Base-by-base conservation (phyloP, 2,329 filamentous ascomycete species). In the Microdochium bolleyi region DNA sequence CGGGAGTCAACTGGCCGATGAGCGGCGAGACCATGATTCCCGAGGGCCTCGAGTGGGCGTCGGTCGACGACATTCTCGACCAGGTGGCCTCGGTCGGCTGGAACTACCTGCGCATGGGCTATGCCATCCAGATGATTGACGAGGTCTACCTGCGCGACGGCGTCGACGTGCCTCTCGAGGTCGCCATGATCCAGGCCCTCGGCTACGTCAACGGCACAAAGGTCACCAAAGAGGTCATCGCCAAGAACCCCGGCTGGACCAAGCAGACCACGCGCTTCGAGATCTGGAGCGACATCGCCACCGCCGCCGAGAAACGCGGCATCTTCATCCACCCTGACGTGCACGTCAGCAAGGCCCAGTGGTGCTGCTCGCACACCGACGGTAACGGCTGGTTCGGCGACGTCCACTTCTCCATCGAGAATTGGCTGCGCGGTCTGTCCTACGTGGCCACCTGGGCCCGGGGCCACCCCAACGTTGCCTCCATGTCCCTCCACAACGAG, bases 371-470 rank as follows among this genome's bases (percentile, higher is more conserved):
- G 25, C 70, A 70, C 52, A 66, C 63, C 0, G 77, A 80, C 57
- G 77, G 76, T 24, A 78, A 78, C 58, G 66, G 72, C 46, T 80
- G 78, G 77, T 80, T 80, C 61, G 75, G 76, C 46, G 79, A 83
- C 61, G 68, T 72, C 7, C 68, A 76, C 58, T 84, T 84, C 61
- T 63, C 77, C 55, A 70, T 75, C 0, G 62, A 65, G 1, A 77
- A 78, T 24, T 84, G 80, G 81, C 71, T 70, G 41, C 72, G 80
- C 21, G 80, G 79, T 2, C 69, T 80, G 32, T 65, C 69, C 1
- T 80, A 75, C 59, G 80, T 84, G 63, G 73, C 60, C 53, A 56
- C 65, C 19, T 75, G 74, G 70, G 69, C 70, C 10, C 61, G 67
- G 41, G 57, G 59, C 13, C 73, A 74, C 60, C 64, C 66, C 4